A percentile compares a stretch with the other conserved stretches of the same genome.
phyloP scores from a whole-genome alignment of 495 filamentous ascomycete genomes.

The Penicillium argentinense region DNA sequence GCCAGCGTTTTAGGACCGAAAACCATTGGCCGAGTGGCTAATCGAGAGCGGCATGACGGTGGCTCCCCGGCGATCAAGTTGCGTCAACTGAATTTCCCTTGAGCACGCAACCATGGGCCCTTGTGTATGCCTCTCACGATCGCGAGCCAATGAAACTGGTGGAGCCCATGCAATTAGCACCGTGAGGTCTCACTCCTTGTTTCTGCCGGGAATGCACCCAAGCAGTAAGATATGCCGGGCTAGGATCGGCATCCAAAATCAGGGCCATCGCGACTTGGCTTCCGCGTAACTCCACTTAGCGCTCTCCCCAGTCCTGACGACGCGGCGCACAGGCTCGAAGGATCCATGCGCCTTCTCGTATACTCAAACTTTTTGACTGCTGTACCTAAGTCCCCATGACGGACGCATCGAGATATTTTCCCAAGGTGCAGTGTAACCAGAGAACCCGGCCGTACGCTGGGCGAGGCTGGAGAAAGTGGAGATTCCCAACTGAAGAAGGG shows the following conservation, averaged over 20 bases:
- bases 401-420: not conserved
- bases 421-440: not conserved
- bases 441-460: not conserved
- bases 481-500: not conserved
- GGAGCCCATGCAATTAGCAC: not conserved
- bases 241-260: slow-evolving; percentile 25
- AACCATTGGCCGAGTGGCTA: slow-evolving; percentile 4
- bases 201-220: slow-evolving; percentile 12
- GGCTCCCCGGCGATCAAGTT: slow-evolving; percentile 20
- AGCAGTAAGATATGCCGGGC: slow-evolving; percentile 20
- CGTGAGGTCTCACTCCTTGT: slow-evolving; percentile 8
- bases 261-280: slow-evolving; percentile 27
- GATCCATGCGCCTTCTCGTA: no score
- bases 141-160: slow-evolving; percentile 11
- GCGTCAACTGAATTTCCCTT: slow-evolving; percentile 20
- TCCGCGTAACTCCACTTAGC: slow-evolving; percentile 19
- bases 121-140: not conserved
- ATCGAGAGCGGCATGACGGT: slow-evolving; percentile 7
- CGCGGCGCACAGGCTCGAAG: slow-evolving; percentile 1
- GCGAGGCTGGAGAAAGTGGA: not conserved
- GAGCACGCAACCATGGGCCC: slow-evolving; percentile 20
- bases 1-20: not conserved
- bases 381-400: no score
- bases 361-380: no score
- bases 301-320: slow-evolving; percentile 1